Base-by-base conservation (phyloP, 73 alveolate species). In the Blepharisma japonicum region DNA sequence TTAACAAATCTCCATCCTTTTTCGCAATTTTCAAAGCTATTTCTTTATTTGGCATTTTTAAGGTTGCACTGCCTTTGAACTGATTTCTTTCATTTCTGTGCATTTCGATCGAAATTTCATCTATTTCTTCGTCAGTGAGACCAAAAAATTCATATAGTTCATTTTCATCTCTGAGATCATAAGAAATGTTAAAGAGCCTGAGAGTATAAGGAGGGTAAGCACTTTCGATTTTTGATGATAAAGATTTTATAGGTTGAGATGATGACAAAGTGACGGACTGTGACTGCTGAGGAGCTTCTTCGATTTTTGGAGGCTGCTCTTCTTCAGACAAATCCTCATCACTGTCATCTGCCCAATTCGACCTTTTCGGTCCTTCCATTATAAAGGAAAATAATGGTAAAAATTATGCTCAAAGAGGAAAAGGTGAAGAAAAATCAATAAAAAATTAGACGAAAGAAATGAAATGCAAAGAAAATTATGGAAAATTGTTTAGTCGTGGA, bases 281-380 rank as follows among this genome's bases (percentile, higher is more conserved):
- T 32, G 42, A 32, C 42, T 32, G 42, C 42, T 32, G 42, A 32
- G 42, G 42, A 32, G 42, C 42, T 32, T 32, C 42, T 32, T 32
- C 42, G 42, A 1, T 32, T 32, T 32, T 32, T 32, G 74, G 47
- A n/a, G 74, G 74, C 49, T 25, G 50, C 47, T 61, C 74, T n/a
- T 61, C 47, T n/a, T 61, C 74, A 39, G 47, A 14, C 74, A n/a
- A 61, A 14, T 61, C 74, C 39, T 61, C 74, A 18, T 61, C 74
- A 61, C 74, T 61, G 14, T 61, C 74, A 25, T 61, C 74, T 25
- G 74, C 74, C 74, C 74, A 61, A 39, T 61, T 61, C 18, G 74
- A 25, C 23, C 46, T 61, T 25, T 61, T 61, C 47, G 14, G 74
- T 61, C 74, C 74, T 61, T 61, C 74, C 74, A 61, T 61, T 61